Evolutionary conservation across 2,329 filamentous ascomycete species (phyloP), one percentile per base, ranked within the genome.

Genomic region (Teratosphaeria pseudoeucalypti): DNA sequence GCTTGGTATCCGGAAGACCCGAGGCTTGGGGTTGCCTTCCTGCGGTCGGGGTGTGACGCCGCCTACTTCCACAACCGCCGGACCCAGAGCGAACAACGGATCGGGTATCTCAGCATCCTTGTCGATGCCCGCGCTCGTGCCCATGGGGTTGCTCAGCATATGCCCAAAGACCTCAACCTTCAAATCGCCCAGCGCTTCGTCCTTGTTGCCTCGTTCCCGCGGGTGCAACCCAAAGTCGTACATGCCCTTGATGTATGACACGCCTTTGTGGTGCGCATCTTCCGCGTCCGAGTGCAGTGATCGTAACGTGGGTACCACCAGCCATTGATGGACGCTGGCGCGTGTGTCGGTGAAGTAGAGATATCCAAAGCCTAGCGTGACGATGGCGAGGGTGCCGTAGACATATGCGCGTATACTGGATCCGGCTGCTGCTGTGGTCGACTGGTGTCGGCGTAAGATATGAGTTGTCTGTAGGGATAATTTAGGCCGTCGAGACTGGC

Each of bases 81-180:
- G 86, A 34, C 94, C 94, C 2, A 96, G 78, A 7, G 86, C 90
- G 71, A 97, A 89, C 39, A 99, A 80, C 14, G 86, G 82, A 68
- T 92, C 88, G 1, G 92, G 89, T 58, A 97, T 86, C 63, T 96
- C 90, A 58, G 87, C 94, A 70, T 95, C 84, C 79, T 99, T 97
- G 78, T 97, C 94, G 52, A 99, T 85, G 10, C 94, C 94, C 5
- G 90, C 94, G n/a, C 90, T 95, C 63, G 95, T 96, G 59, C 88
- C 94, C 68, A 99, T 85, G 1, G 94, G 94, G 75, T 96, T 97
- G 68, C 83, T 79, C 54, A 99, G 76, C 3, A 78, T 81, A 62
- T 87, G 83, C 39, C 88, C 90, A 71, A 95, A 96, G 23, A 97
- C 86, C 57, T 84, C 79, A 9, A 84, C 80, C 55, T 76, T 74